Conservation (phyloP, 371 early-diverging fungal genomes). For the Globomyces sp. region DNA sequence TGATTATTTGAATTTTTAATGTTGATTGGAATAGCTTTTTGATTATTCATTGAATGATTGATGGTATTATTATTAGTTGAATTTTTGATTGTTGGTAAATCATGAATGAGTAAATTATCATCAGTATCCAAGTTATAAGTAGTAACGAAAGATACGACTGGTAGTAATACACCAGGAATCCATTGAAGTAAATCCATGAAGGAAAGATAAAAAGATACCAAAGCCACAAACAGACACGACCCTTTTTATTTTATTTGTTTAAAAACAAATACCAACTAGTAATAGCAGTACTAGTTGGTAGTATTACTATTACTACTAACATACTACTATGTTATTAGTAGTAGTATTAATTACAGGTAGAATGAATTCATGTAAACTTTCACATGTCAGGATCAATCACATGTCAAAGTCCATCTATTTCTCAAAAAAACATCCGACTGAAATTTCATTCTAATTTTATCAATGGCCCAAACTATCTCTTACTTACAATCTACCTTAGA, state of each 20-base stretch:
- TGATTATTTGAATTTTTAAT: neutral
- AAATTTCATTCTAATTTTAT: neutral
- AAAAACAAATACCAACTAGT: too few relatives aligned
- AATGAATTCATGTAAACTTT: neutral
- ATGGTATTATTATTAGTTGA: neutral
- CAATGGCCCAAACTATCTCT: constrained; percentile 18
- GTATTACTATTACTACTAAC: too few relatives aligned
- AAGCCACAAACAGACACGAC: too few relatives aligned
- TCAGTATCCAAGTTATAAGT: neutral
- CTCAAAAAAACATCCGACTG: neutral
- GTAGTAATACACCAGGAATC: neutral
- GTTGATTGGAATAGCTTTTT: neutral
- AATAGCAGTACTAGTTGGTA: too few relatives aligned
- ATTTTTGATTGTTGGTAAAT: neutral
- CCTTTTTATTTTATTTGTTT: too few relatives aligned
- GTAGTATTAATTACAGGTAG: neutral
- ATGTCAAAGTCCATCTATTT: neutral
- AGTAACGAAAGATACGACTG: neutral
- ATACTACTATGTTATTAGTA: neutral
- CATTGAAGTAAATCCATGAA: neutral
- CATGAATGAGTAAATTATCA: neutral
- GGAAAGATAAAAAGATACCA: too few relatives aligned
- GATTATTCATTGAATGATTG: neutral
- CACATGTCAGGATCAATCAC: neutral
- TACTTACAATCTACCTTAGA: constrained; percentile 26